Conservation (phyloP, 139 green algal genomes). For the Microglena sp. region DNA sequence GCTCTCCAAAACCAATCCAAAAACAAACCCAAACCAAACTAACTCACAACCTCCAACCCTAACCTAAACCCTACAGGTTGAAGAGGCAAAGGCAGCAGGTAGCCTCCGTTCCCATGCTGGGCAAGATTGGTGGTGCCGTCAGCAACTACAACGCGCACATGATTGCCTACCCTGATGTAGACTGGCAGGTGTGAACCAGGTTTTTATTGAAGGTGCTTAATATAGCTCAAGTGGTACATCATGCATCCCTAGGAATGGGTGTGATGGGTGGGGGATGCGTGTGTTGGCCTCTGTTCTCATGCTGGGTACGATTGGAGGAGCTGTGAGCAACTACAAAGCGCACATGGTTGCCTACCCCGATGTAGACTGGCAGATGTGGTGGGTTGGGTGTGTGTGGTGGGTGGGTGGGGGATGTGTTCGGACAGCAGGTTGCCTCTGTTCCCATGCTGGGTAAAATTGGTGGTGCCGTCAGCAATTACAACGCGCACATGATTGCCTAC, state of each 20-base stretch:
- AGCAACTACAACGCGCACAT: conserved; percentile 99
- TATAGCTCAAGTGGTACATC: too few species aligned
- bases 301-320: conserved; percentile 88
- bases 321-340: conserved; percentile 99
- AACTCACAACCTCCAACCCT: too few species aligned
- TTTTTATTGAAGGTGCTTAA: too few species aligned
- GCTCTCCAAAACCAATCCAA: conserved; percentile 89
- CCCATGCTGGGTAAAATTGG: conserved; percentile 85
- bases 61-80: too few species aligned
- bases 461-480: conserved; percentile 99
- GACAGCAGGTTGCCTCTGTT: too few species aligned
- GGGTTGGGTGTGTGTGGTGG: too few species aligned
- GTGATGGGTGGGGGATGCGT: too few species aligned
- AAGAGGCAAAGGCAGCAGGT: conserved; percentile 49
- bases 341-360: conserved; percentile 91
- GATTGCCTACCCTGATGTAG: conserved; percentile 84
- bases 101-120: conserved; percentile 54
- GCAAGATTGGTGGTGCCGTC: conserved; percentile 95
- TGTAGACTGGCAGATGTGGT: conserved; percentile 87
- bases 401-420: too few species aligned
- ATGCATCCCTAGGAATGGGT: too few species aligned
- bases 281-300: conserved; percentile 51
- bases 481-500: conserved; percentile 93
- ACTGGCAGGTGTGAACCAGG: too few species aligned
- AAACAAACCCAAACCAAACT: too few species aligned